Conservation (phyloP, 176 grass and related monocot genomes). For the Tuctoria greenei region DNA sequence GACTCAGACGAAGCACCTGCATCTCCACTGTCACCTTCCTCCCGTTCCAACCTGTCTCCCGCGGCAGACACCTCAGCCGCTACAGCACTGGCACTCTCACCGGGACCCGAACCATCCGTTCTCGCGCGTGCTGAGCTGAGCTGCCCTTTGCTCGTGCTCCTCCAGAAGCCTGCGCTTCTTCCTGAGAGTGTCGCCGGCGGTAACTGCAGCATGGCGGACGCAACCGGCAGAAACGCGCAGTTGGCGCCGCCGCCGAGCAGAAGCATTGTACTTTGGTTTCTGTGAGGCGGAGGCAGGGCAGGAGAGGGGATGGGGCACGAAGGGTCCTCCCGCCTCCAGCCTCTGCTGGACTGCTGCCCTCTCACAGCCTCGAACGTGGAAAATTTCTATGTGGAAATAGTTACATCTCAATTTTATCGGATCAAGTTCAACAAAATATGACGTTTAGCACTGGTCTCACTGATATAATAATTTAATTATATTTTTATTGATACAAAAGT, state of each 20-base stretch:
- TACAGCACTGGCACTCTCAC: slow-evolving; percentile 37
- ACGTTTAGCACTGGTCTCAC: too few relatives aligned
- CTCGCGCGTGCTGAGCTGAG: slow-evolving; percentile 12
- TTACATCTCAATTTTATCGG: too few relatives aligned
- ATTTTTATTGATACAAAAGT: too few relatives aligned
- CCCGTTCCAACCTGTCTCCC: slow-evolving; percentile 29
- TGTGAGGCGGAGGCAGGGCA: neutral
- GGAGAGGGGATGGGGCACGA: slow-evolving; percentile 33
- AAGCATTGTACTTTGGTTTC: slow-evolving; percentile 29
- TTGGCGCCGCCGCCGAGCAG: slow-evolving; percentile 20
- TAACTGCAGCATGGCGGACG: slow-evolving; percentile 30
- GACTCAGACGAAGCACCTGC: slow-evolving; percentile 11
- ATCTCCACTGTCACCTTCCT: slow-evolving; percentile 2
- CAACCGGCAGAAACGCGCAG: slow-evolving; percentile 29
- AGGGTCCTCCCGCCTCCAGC: slow-evolving; percentile 39
- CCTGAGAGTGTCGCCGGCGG: slow-evolving; percentile 16
- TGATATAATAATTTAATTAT: too few relatives aligned
- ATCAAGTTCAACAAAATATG: neutral
- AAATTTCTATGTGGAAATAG: too few relatives aligned
- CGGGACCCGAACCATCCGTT: slow-evolving; percentile 30
- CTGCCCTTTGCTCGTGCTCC: neutral
- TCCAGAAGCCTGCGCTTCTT: neutral
- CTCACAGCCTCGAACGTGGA: too few relatives aligned
- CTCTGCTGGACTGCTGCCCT: too few relatives aligned
- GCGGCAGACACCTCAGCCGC: slow-evolving; percentile 38